Percentiles rank a stretch among this genome's conserved stretches.
These are phyloP conservation scores for Cryptosporidium parvum DNA, from an alignment of 169 alveolate genomes.

Conservation along the genomic window DNA sequence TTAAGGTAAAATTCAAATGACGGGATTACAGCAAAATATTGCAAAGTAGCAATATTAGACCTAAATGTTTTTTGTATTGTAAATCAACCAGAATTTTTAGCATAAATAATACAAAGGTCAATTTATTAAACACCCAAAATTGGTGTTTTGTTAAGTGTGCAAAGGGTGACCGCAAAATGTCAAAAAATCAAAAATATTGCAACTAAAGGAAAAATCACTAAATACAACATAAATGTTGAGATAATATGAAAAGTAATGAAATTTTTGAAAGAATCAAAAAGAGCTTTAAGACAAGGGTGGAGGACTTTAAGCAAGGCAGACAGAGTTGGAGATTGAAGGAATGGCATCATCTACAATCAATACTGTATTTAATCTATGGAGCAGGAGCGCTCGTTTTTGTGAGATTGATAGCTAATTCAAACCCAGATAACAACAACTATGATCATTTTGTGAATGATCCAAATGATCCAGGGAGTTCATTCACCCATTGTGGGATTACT, in stretches of 20 bases:
- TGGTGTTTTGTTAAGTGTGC: conserved; percentile 27
- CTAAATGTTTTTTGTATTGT: no score
- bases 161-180: conserved; percentile 47
- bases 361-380: conserved; percentile 34
- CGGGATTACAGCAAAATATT: not conserved
- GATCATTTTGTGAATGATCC: conserved; percentile 75
- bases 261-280: conserved; percentile 17
- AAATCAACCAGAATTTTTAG: not conserved
- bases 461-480: conserved; percentile 13
- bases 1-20: not conserved
- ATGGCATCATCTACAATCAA: conserved; percentile 60
- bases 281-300: conserved; percentile 13
- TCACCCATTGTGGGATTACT: conserved; percentile 64
- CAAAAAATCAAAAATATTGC: not conserved
- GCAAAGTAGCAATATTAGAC: not conserved
- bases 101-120: not conserved
- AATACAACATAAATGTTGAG: not conserved
- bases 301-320: conserved; percentile 70
- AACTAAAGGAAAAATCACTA: not conserved
- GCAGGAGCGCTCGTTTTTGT: conserved; percentile 48
- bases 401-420: conserved; percentile 56
- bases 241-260: conserved; percentile 31
- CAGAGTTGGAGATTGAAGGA: conserved; percentile 75
- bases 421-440: conserved; percentile 48
- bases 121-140: conserved; percentile 6